Conservation (phyloP, 495 filamentous ascomycete genomes). For the Rhypophila decipiens region DNA sequence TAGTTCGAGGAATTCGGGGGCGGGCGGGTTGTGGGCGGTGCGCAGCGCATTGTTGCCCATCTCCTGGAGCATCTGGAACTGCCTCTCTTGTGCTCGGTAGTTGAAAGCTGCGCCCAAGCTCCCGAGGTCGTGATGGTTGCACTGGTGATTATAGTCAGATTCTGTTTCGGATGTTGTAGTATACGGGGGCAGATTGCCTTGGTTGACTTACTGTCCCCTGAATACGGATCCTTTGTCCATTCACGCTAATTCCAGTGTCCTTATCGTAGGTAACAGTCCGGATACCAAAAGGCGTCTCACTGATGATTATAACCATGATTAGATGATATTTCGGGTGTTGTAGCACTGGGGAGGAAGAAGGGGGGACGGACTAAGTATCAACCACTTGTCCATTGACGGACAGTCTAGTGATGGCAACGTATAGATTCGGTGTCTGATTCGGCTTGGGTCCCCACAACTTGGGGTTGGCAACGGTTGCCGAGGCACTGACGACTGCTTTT, state of each 20-base stretch:
- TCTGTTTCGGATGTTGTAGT: too few relatives aligned
- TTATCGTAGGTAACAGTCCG: constrained; percentile 31
- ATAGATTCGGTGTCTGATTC: constrained; percentile 36
- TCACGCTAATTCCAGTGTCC: constrained; percentile 35
- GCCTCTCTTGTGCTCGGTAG: constrained; percentile 35
- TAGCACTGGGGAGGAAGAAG: too few relatives aligned
- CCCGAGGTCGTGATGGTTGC: constrained; percentile 45
- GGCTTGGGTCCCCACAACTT: constrained; percentile 42
- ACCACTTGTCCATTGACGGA: constrained; percentile 12
- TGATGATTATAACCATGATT: too few relatives aligned
- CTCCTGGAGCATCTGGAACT: constrained; percentile 38
- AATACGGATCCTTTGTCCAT: constrained; percentile 30
- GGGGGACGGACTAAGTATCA: too few relatives aligned
- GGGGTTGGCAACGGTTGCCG: constrained; percentile 30
- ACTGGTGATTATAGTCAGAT: too few relatives aligned
- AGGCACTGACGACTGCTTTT: constrained; percentile 26
- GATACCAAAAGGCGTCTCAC: constrained; percentile 43
- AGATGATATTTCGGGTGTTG: too few relatives aligned
- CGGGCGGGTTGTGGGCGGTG: constrained; percentile 45
- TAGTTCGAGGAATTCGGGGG: constrained; percentile 50
- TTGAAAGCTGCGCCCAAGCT: constrained; percentile 42
- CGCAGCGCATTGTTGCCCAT: constrained; percentile 45
- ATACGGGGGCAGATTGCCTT: too few relatives aligned
- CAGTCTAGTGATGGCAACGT: constrained; percentile 36
- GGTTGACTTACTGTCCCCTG: too few relatives aligned